Evolutionary conservation across 1,284 basidiomycete species (phyloP), one percentile per base, ranked within the genome.

Genomic region (Apiotrichum gamsii): DNA sequence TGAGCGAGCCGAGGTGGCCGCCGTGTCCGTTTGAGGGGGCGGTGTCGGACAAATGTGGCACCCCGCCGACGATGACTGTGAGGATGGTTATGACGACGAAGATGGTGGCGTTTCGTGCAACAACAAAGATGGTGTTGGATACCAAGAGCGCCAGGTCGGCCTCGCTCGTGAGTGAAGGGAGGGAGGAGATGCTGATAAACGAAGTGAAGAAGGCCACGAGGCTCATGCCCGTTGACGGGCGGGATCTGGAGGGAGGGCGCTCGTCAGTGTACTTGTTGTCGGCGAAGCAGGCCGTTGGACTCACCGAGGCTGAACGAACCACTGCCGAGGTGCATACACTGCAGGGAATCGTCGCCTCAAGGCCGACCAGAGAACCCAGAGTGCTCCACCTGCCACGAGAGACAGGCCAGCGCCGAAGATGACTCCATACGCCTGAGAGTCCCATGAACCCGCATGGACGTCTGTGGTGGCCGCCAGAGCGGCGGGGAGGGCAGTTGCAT

Each of bases 131-230:
- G 32, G 81, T 73, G 77, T 81, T 84, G 14, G 86, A 73, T 14
- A 78, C 77, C 23, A 84, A 78, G 58, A 87, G 82, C 48, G 73
- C 78, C 43, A 87, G 77, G 57, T 83, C 75, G 55, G 84, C 83
- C 54, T 88, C 85, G 1, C 84, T 83, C 3, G 83, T 80, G 58
- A 79, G 73, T 9, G 79, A 72, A 3, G 74, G 65, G 15, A 85
- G 61, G 8, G 74, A 62, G 1, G 85, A 82, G 15, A 84, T 74
- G 19, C 85, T 71, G 2, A 84, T 82, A 37, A 85, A 80, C 40
- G 77, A 78, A 5, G 84, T 82, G 58, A 79, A 79, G 64, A 85
- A 85, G 1, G 82, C 80, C 62, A 80, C 79, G 40, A 84, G 73
- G 2, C 76, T 74, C 43, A 78, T n/a, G n/a, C n/a, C 74, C 8